These are phyloP conservation scores for Lasiodiplodia gonubiensis DNA, from an alignment of 2,329 filamentous ascomycete genomes.

Conservation along the genomic window DNA sequence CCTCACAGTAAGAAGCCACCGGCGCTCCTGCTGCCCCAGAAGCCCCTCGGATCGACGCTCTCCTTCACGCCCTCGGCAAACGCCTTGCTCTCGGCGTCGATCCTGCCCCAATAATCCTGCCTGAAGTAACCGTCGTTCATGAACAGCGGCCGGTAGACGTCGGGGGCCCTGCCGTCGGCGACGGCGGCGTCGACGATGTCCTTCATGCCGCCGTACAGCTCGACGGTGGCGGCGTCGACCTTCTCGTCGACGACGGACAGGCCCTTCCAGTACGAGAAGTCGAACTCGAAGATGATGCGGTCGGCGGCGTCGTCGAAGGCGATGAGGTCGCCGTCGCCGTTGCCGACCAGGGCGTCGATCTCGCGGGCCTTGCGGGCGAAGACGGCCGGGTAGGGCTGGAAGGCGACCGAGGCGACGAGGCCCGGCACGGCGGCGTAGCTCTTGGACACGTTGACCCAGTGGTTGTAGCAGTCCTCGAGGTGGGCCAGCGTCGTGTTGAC, in stretches of 20 bases:
- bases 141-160: constrained; percentile 53
- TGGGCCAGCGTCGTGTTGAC: constrained; percentile 31
- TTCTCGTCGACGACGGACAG: constrained; percentile 40
- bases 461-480: constrained; percentile 28
- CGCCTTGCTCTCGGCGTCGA: constrained; percentile 38
- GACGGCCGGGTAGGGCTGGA: constrained; percentile 42
- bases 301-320: constrained; percentile 48
- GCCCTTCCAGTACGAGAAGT: constrained; percentile 46
- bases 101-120: constrained; percentile 53
- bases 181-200: constrained; percentile 44
- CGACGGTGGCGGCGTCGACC: constrained; percentile 49
- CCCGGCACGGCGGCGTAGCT: constrained; percentile 39
- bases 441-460: constrained; percentile 40
- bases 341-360: not conserved
- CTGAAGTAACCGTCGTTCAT: constrained; percentile 54
- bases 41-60: constrained; percentile 48
- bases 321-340: constrained; percentile 42
- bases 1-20: constrained; percentile 43
- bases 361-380: constrained; percentile 37
- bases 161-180: constrained; percentile 43
- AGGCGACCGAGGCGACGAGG: constrained; percentile 42
- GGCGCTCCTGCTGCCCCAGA: constrained; percentile 47
- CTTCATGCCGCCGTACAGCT: constrained; percentile 46
- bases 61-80: constrained; percentile 43
- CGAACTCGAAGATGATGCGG: constrained; percentile 54